phyloP scores from a whole-genome alignment of 2,329 filamentous ascomycete genomes.

The Calonectria leucothoes region DNA sequence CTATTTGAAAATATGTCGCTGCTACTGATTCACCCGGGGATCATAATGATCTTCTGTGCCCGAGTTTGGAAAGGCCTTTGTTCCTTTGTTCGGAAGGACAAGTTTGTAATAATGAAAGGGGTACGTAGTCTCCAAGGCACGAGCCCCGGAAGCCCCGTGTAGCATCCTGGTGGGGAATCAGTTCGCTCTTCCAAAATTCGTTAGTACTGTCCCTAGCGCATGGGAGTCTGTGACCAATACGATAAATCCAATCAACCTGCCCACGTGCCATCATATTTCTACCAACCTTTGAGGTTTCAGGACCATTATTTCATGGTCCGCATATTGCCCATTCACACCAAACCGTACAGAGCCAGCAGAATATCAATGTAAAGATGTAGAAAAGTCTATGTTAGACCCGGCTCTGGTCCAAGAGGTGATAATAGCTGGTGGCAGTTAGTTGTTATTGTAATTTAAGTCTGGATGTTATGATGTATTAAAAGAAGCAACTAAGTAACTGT shows the following conservation, averaged over 20 bases:
- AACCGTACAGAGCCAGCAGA: not conserved
- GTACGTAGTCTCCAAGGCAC: not conserved
- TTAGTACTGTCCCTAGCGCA: not conserved
- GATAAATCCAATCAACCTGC: not conserved
- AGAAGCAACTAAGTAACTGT: too few species aligned
- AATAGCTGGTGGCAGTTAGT: too few species aligned
- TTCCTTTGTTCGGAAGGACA: not conserved
- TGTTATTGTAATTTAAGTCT: too few species aligned
- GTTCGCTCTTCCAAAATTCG: not conserved
- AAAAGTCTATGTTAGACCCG: not conserved
- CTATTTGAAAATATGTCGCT: too few species aligned
- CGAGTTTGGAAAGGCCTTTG: too few species aligned
- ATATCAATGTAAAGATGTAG: not conserved
- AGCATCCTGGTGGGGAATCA: not conserved
- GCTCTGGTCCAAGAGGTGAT: not conserved
- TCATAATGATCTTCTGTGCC: too few species aligned
- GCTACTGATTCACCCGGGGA: too few species aligned
- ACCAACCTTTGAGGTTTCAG: not conserved
- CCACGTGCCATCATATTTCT: not conserved
- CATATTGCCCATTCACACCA: too few species aligned
- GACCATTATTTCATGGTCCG: not conserved
- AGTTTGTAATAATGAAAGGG: not conserved
- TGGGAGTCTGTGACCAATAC: not conserved
- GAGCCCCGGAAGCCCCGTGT: not conserved
- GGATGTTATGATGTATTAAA: too few species aligned